Evolutionary conservation across 2,329 filamentous ascomycete species (phyloP).

Genomic region (Monosporascus sp.): DNA sequence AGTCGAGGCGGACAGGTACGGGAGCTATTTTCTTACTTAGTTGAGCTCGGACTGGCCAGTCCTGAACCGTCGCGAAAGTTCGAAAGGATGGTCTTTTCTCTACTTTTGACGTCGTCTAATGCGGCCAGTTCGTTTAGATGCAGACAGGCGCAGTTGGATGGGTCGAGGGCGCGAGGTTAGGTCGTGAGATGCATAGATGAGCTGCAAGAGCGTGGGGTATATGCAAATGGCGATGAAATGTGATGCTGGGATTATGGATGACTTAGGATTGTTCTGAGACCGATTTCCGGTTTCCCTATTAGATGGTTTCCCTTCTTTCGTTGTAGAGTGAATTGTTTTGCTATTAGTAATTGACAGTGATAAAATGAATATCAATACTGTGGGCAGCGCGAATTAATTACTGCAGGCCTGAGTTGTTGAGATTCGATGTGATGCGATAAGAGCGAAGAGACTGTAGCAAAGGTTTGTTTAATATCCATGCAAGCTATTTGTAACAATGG

Average conservation of each 20-base stretch:
- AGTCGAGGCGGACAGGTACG: neutral
- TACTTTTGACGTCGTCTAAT: neutral
- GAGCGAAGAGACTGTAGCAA: neutral
- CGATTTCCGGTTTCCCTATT: neutral
- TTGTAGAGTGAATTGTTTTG: neutral
- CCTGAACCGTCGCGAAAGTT: slow-evolving; percentile 8
- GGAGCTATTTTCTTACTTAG: slow-evolving; percentile 8
- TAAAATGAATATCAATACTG: too few species aligned
- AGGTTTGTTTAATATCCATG: too few species aligned
- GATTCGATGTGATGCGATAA: neutral
- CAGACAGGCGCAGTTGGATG: neutral
- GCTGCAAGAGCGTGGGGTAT: slow-evolving; percentile 33
- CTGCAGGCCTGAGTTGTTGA: neutral
- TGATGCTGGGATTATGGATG: neutral
- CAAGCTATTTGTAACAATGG: too few species aligned
- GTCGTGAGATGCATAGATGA: slow-evolving; percentile 9
- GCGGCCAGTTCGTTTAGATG: slow-evolving; percentile 1
- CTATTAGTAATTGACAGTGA: too few species aligned
- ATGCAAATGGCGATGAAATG: slow-evolving; percentile 20
- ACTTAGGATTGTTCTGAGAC: neutral
- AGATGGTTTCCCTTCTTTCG: neutral
- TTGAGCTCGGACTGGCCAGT: slow-evolving; percentile 3
- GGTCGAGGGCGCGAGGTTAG: neutral
- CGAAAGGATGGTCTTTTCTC: neutral
- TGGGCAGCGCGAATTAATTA: too few species aligned